phyloP scores from a whole-genome alignment of 2,329 filamentous ascomycete species.

The Acarospora socialis region DNA sequence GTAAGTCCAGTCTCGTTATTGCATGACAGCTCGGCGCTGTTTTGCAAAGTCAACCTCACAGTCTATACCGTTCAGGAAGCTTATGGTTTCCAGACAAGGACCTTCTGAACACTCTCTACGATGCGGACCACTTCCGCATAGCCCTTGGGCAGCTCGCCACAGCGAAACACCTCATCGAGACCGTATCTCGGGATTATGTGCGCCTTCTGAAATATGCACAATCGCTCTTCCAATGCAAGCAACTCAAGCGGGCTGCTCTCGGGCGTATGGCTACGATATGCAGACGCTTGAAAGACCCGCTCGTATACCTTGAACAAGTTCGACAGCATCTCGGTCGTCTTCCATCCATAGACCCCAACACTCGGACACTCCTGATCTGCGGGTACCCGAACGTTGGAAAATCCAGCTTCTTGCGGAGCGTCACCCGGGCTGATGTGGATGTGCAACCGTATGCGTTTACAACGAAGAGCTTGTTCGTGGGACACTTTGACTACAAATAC shows the following conservation, averaged over 20 bases:
- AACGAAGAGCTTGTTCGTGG: slow-evolving; percentile 92
- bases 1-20: slow-evolving; percentile 34
- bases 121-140: slow-evolving; percentile 95
- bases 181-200: slow-evolving; percentile 89
- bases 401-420: slow-evolving; percentile 83
- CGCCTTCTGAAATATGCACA: slow-evolving; percentile 93
- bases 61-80: slow-evolving; percentile 6
- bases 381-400: slow-evolving; percentile 98
- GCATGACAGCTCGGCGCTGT: not conserved
- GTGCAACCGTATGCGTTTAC: slow-evolving; percentile 98
- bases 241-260: slow-evolving; percentile 88
- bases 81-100: slow-evolving; percentile 44
- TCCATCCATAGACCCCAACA: slow-evolving; percentile 96
- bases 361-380: slow-evolving; percentile 86
- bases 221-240: slow-evolving; percentile 96
- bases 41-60: slow-evolving; percentile 15
- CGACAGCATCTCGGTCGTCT: slow-evolving; percentile 94
- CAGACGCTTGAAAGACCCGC: slow-evolving; percentile 84
- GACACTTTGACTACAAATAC: slow-evolving; percentile 96
- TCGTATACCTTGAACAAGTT: slow-evolving; percentile 91
- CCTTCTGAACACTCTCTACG: slow-evolving; percentile 93
- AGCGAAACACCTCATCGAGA: slow-evolving; percentile 92
- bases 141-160: slow-evolving; percentile 92
- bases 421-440: slow-evolving; percentile 89
- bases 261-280: slow-evolving; percentile 98